Conservation (phyloP, 1,139 yeast species). For the Meyerozyma smithsonii region DNA sequence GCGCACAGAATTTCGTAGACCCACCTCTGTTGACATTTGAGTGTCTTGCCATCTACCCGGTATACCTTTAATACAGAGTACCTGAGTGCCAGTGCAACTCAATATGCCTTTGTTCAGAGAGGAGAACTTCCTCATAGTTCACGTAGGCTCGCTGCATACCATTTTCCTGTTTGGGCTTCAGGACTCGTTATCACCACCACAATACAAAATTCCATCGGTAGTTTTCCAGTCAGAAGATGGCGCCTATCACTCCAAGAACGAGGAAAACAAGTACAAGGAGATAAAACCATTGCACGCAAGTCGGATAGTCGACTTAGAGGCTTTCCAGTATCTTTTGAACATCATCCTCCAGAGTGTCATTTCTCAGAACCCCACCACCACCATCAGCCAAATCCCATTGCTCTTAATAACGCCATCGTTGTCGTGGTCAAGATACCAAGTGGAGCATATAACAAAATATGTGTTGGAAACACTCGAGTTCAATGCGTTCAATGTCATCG, state of each 20-base stretch:
- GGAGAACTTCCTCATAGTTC: conserved; percentile 59
- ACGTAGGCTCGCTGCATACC: conserved; percentile 78
- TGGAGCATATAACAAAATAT: conserved; percentile 69
- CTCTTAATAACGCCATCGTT: conserved; percentile 60
- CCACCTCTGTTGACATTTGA: neutral
- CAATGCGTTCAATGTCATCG: conserved; percentile 68
- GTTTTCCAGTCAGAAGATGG: conserved; percentile 54
- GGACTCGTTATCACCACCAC: conserved; percentile 76
- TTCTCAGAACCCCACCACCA: conserved; percentile 44
- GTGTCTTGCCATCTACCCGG: neutral
- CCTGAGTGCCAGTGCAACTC: neutral
- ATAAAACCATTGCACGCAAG: conserved; percentile 64
- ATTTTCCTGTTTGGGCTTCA: conserved; percentile 76
- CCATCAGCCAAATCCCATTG: conserved; percentile 43
- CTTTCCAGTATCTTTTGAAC: conserved; percentile 65
- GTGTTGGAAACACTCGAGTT: conserved; percentile 70
- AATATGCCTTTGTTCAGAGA: conserved; percentile 58
- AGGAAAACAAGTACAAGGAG: conserved; percentile 31
- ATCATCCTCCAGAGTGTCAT: conserved; percentile 55
- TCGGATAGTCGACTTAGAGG: conserved; percentile 59
- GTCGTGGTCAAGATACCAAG: conserved; percentile 62
- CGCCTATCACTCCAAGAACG: conserved; percentile 33
- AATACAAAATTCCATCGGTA: conserved; percentile 65
- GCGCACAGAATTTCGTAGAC: neutral
- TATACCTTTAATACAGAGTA: neutral